A percentile compares a stretch with the other conserved stretches of the same genome.
Conservation (phyloP, 768 basidiomycete species). For the Tricholoma saponaceum region DNA sequence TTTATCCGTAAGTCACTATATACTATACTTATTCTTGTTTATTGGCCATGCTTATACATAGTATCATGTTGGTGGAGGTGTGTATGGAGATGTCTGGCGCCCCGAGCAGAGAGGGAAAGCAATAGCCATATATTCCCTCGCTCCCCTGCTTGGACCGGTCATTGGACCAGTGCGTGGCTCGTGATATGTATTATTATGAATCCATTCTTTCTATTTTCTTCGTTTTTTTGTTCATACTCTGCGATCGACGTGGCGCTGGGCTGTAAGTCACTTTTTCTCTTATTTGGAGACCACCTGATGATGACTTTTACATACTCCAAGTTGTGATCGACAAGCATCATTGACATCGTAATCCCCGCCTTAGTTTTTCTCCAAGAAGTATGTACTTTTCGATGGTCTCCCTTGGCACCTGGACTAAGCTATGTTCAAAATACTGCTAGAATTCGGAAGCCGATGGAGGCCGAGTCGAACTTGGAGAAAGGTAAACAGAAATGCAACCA, state of each 20-base stretch:
- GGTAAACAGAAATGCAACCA: slow-evolving; percentile 17
- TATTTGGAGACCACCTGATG: neutral
- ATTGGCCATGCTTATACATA: slow-evolving; percentile 21
- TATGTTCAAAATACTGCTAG: slow-evolving; percentile 29
- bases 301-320: slow-evolving; percentile 12
- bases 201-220: no score
- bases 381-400: slow-evolving; percentile 12
- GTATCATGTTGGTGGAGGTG: slow-evolving; percentile 54
- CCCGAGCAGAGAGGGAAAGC: slow-evolving; percentile 63
- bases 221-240: no score
- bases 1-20: slow-evolving; percentile 48
- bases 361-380: slow-evolving; percentile 60
- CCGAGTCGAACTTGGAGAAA: slow-evolving; percentile 41
- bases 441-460: slow-evolving; percentile 36
- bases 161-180: slow-evolving; percentile 60
- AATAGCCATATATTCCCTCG: slow-evolving; percentile 59
- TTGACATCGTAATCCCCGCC: slow-evolving; percentile 52
- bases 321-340: slow-evolving; percentile 68
- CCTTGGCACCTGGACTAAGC: neutral
- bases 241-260: slow-evolving; percentile 68
- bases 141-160: slow-evolving; percentile 63
- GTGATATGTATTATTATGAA: no score
- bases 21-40: slow-evolving; percentile 29
- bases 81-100: slow-evolving; percentile 58
- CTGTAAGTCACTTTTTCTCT: slow-evolving; percentile 35